Base-by-base conservation (phyloP, 345 rosid genomes). In the Citrus maxima region DNA sequence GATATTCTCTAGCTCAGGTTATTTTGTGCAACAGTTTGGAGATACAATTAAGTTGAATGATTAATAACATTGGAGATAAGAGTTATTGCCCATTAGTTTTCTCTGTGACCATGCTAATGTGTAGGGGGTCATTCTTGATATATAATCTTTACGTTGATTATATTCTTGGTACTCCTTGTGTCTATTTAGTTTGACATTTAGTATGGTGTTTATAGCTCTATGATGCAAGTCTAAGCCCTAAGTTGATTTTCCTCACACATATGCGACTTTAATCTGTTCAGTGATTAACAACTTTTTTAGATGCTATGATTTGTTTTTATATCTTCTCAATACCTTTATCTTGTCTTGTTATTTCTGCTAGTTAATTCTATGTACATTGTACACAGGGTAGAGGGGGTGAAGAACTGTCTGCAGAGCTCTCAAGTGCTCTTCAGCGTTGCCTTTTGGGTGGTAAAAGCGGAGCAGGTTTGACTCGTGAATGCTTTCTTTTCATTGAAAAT, bases 351-450 rank as follows among this genome's bases (percentile, higher is more conserved):
- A 2, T 21, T 62, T 74, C 76, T 28, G 10, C 22, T 24, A 37
- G 5, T 71, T 73, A n/a, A 77, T 30, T 62, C 24, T 68, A 4
- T 60, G 19, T 70, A 8, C 75, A 56, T n/a, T 72, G 28, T 69
- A 25, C 73, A 61, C 84, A 94, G 99, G 98, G 98, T 58, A 91
- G 97, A 87, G 98, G 98, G 12, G 98, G 94, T 40, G 98, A 94
- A 85, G 99, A 89, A 76, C 74, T 94, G 81, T 94, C 98, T 64
- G 62, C 89, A 73, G 98, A 94, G 84, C 98, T 94, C 80, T 89
- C 93, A 6, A 73, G 84, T 49, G 86, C 93, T 76, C 94, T 94
- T 82, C 91, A 88, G 78, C 80, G 46, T 76, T 94, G 97, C 85
- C 93, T 96, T 65, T 84, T 94, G 78, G 99, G 98, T 74, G 93